phyloP scores from a whole-genome alignment of 2,329 filamentous ascomycete species.

The Pseudogymnoascus sp. region DNA sequence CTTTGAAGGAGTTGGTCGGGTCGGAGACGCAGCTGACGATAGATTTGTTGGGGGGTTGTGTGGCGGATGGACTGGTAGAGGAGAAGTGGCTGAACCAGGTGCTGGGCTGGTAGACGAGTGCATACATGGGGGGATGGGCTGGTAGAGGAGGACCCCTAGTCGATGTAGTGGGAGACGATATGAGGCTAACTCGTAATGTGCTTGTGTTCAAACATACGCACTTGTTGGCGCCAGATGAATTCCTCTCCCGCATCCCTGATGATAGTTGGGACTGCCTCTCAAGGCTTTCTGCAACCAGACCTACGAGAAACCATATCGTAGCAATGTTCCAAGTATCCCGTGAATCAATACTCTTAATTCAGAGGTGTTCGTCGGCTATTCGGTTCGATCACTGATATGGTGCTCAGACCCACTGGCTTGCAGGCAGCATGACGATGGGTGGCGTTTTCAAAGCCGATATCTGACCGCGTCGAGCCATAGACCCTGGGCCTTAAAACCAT shows the following conservation, averaged over 20 bases:
- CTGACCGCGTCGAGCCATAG: not conserved
- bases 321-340: not conserved
- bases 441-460: not conserved
- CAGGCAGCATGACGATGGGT: not conserved
- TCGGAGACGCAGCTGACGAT: conserved; percentile 31
- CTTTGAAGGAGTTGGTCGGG: conserved; percentile 31
- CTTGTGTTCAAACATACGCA: not conserved
- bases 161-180: not conserved
- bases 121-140: conserved; percentile 26
- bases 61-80: conserved; percentile 42
- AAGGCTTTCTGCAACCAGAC: not conserved
- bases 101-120: conserved; percentile 31
- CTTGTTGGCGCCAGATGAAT: not conserved
- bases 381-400: not conserved
- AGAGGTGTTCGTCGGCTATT: not conserved
- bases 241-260: not conserved
- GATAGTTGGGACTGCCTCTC: not conserved
- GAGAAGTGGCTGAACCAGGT: not conserved
- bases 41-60: conserved; percentile 39
- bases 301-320: not conserved
- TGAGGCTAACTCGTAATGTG: not conserved
- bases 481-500: not conserved
- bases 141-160: conserved; percentile 23
- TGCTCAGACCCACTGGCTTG: not conserved
- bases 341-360: not conserved